Base-by-base conservation (phyloP, 176 grass and related monocot genomes). In the Cenchrus purpureus region DNA sequence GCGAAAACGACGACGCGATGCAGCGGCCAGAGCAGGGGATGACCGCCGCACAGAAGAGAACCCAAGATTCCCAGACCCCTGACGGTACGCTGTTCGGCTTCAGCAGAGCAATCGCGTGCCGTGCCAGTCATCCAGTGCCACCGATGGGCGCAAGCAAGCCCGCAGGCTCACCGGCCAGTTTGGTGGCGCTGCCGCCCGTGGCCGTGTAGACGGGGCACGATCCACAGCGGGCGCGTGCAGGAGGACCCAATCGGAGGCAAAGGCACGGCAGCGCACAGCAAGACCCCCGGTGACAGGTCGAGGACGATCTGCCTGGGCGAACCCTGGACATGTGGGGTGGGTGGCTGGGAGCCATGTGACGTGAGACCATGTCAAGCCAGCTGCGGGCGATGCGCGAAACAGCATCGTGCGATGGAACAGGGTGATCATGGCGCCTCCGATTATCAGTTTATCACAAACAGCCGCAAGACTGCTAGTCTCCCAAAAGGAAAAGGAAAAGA, bases 231-330 rank as follows among this genome's bases (percentile, higher is more conserved):
- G 76, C 68, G 56, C 63, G 67, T 75, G 82, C 76, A 42, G 12
- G 46, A 54, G 20, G 40, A 31, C 53, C 43, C 77, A 76, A 81
- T 82, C 22, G 61, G 43, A 6, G 49, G 62, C 66, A 78, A 68
- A 81, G 63, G 61, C 82, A 32, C 63, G 59, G 71, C 64, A 13
- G 17, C 37, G 78, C 15, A 17, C 15, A 17, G 25, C 74, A 78
- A 65, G 22, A 37, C 10, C 5, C 10, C 5, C 32, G 74, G 43
- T 61, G 82, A 74, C 76, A 73, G 76, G 0, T 31, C 51, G 63
- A 75, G 72, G 83, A 86, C 88, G 73, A 90, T 82, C 88, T 82
- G 83, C 78, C 84, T 43, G 73, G 88, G 28, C 67, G 17, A 71
- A 75, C 76, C 51, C 15, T 66, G 15, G 77, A 53, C 78, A 80